These are phyloP conservation scores for Alternaria tenuissima DNA, from an alignment of 2,329 filamentous ascomycete genomes.

Conservation along the genomic window DNA sequence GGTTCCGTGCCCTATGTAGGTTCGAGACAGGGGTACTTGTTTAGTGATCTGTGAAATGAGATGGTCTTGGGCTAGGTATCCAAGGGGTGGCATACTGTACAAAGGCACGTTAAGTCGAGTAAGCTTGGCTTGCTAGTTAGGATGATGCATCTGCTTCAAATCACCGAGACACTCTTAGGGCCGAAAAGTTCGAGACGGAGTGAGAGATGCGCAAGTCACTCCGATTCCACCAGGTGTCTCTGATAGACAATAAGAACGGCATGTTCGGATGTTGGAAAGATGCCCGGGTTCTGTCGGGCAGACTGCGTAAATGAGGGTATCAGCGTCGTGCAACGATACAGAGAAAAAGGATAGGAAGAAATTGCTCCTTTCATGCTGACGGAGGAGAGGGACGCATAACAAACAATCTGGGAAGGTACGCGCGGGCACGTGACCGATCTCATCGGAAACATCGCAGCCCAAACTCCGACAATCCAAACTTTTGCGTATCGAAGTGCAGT, in stretches of 20 bases:
- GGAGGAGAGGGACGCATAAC: not conserved
- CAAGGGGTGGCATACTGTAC: not conserved
- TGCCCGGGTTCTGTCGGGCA: not conserved
- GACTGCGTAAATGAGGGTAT: not conserved
- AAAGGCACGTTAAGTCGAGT: not conserved
- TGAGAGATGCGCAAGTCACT: not conserved
- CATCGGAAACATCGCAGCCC: conserved; percentile 4
- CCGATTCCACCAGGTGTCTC: not conserved
- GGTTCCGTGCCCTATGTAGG: not conserved
- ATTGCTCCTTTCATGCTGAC: not conserved
- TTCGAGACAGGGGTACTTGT: not conserved
- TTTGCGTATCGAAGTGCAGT: conserved; percentile 9
- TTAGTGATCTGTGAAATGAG: not conserved
- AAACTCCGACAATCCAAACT: conserved; percentile 19
- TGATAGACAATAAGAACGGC: not conserved
- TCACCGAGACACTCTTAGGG: not conserved
- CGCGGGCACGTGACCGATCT: conserved; percentile 11
- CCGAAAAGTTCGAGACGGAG: not conserved
- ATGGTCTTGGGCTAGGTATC: not conserved
- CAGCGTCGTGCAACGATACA: not conserved
- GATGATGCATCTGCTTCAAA: not conserved
- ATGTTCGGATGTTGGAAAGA: not conserved
- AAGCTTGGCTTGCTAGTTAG: not conserved
- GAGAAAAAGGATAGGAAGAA: not conserved
- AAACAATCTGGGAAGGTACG: not conserved